Evolutionary conservation across 306 rosid species (phyloP).

Genomic region (Notholithocarpus densiflorus): DNA sequence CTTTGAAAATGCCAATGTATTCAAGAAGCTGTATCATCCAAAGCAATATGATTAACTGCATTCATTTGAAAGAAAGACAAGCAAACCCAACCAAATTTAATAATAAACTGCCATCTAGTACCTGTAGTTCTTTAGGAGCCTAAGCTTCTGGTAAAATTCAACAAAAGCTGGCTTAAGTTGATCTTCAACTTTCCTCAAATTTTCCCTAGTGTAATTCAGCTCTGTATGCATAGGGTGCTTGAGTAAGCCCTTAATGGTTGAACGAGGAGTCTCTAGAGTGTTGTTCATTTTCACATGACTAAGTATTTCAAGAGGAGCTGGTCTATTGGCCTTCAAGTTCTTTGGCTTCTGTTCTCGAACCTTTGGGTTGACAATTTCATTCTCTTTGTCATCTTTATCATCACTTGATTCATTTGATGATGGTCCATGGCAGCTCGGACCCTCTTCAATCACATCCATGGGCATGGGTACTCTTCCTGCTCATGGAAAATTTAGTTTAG

Average conservation of each 20-base stretch:
- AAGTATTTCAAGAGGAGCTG: constrained; percentile 54
- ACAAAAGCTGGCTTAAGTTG: constrained; percentile 48
- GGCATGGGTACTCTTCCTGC: constrained; percentile 38
- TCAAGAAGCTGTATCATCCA: constrained; percentile 48
- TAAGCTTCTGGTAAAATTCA: constrained; percentile 64
- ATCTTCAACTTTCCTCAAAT: constrained; percentile 49
- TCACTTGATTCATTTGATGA: constrained; percentile 13
- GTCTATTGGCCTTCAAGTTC: constrained; percentile 7
- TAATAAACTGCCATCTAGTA: neutral
- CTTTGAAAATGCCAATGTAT: constrained; percentile 70
- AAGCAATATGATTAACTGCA: too few species aligned
- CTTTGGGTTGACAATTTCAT: neutral
- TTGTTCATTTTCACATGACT: constrained; percentile 46
- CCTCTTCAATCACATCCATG: constrained; percentile 54
- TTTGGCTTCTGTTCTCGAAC: constrained; percentile 13
- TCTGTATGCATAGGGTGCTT: constrained; percentile 37
- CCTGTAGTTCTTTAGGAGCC: constrained; percentile 65
- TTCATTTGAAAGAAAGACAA: neutral
- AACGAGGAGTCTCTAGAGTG: constrained; percentile 52
- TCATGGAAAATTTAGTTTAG: too few species aligned
- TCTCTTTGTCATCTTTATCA: neutral
- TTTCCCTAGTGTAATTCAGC: constrained; percentile 43
- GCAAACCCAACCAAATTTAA: neutral
- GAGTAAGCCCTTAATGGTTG: constrained; percentile 54
- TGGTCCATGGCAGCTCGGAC: constrained; percentile 22